These are phyloP conservation scores for Geranium incanum DNA, from an alignment of 441 rosid species.

Conservation along the genomic window DNA sequence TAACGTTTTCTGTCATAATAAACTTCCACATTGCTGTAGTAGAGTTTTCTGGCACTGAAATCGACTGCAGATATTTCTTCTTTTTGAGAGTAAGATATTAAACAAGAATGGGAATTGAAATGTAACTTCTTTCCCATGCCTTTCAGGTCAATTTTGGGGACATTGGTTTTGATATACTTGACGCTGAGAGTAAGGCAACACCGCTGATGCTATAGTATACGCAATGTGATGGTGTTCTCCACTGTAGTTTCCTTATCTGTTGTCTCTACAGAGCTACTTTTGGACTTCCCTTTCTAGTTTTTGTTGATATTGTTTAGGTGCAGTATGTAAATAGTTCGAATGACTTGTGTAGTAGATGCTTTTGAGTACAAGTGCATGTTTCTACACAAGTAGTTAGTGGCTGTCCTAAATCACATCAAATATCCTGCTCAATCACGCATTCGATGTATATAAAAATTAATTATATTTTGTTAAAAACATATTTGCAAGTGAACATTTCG, in stretches of 20 bases:
- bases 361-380: neutral
- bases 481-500: too few relatives aligned
- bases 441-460: too few relatives aligned
- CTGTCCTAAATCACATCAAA: too few relatives aligned
- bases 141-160: conserved; percentile 81
- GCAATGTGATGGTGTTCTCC: conserved; percentile 20
- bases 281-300: neutral
- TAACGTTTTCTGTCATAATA: neutral
- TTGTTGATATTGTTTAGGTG: neutral
- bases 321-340: neutral
- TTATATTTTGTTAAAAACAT: too few relatives aligned
- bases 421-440: too few relatives aligned
- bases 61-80: neutral
- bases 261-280: neutral
- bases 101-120: neutral
- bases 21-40: neutral
- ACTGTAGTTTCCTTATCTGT: neutral
- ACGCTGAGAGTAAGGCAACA: conserved; percentile 73
- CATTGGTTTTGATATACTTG: conserved; percentile 74
- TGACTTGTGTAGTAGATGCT: too few relatives aligned
- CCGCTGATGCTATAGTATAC: conserved; percentile 38
- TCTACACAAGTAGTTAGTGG: too few relatives aligned
- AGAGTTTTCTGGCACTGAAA: neutral
- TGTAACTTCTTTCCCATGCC: neutral
- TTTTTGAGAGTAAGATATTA: too few relatives aligned